phyloP scores from a whole-genome alignment of 495 filamentous ascomycete genomes.

The Talaromyces proteolyticus region DNA sequence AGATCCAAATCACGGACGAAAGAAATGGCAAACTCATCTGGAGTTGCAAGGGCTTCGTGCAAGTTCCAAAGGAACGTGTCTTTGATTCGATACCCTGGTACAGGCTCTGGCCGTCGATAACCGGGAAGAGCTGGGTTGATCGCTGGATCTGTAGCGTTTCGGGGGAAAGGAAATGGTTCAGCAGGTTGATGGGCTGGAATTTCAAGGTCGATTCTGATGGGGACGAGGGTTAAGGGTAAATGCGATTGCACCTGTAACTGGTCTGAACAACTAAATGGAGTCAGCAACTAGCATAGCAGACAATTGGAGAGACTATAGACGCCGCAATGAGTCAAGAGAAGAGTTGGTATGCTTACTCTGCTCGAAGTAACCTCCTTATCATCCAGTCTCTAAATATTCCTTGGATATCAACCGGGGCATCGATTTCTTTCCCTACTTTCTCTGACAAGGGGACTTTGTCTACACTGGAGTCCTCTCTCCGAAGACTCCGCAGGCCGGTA shows the following conservation, averaged over 20 bases:
- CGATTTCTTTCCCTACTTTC: constrained; percentile 80
- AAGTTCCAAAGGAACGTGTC: constrained; percentile 97
- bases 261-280: constrained; percentile 33
- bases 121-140: constrained; percentile 62
- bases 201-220: constrained; percentile 94
- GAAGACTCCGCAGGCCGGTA: constrained; percentile 77
- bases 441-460: constrained; percentile 57
- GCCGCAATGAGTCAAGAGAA: too few species aligned
- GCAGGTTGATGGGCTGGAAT: constrained; percentile 71
- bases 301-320: too few species aligned
- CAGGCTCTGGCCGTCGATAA: constrained; percentile 71
- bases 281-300: constrained; percentile 6
- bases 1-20: constrained; percentile 94
- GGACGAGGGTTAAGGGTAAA: constrained; percentile 84
- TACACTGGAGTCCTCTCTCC: constrained; percentile 66
- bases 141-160: constrained; percentile 51
- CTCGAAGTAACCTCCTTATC: constrained; percentile 61
- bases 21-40: constrained; percentile 86
- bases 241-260: constrained; percentile 79
- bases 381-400: constrained; percentile 95
- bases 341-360: constrained; percentile 29
- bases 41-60: constrained; percentile 88
- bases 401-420: constrained; percentile 73
- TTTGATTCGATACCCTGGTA: constrained; percentile 79
- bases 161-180: constrained; percentile 63